Evolutionary conservation across 2,329 filamentous ascomycete species (phyloP).

Genomic region (Verticillium nubilum): DNA sequence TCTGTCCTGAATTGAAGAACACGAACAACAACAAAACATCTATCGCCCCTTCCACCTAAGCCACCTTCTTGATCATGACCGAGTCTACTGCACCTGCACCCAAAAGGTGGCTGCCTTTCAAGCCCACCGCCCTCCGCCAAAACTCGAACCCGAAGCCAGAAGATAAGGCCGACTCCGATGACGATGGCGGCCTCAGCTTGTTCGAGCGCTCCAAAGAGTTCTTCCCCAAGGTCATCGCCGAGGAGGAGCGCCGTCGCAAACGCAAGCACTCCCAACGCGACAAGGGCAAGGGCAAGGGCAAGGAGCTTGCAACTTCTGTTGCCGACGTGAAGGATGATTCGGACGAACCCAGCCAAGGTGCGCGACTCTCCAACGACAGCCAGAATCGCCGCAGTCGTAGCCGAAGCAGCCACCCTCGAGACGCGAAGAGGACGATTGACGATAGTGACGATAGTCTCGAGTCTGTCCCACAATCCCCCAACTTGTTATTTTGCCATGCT

Average conservation of each 20-base stretch:
- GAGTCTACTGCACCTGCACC: slow-evolving; percentile 4
- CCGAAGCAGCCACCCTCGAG: neutral
- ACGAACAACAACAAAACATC: neutral
- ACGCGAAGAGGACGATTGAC: slow-evolving; percentile 17
- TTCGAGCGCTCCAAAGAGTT: slow-evolving; percentile 47
- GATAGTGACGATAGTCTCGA: slow-evolving; percentile 1
- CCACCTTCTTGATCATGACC: neutral
- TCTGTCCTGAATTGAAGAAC: neutral
- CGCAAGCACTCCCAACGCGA: slow-evolving; percentile 9
- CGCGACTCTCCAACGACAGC: neutral
- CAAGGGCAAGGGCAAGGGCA: slow-evolving; percentile 7
- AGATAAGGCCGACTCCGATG: slow-evolving; percentile 16
- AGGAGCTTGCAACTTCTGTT: slow-evolving; percentile 2
- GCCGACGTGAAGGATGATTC: slow-evolving; percentile 15
- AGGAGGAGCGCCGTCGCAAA: slow-evolving; percentile 23
- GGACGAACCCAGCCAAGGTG: slow-evolving; percentile 8
- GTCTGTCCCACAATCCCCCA: neutral
- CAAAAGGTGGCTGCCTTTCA: slow-evolving; percentile 42
- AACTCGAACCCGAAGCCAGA: slow-evolving; percentile 20
- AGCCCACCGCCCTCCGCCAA: slow-evolving; percentile 37
- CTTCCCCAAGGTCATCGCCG: slow-evolving; percentile 37
- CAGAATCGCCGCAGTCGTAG: neutral
- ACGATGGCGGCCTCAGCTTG: slow-evolving; percentile 36
- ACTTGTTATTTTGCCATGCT: slow-evolving; percentile 10
- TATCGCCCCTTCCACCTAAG: neutral